These are phyloP conservation scores for Anacardium occidentale DNA, from an alignment of 345 rosid species.

Conservation along the genomic window DNA sequence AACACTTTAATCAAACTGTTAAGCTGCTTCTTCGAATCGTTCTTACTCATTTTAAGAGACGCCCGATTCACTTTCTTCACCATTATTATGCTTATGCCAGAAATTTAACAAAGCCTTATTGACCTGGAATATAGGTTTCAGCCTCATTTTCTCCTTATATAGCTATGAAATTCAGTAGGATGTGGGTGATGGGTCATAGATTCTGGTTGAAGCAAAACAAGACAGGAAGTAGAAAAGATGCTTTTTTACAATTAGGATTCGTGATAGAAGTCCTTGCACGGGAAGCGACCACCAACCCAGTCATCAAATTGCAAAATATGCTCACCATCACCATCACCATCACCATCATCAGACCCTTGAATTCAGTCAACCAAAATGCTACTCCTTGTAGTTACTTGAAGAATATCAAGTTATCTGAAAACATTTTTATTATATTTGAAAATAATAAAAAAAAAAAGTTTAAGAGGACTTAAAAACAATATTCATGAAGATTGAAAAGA, in stretches of 20 bases:
- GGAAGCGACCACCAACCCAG: conserved; percentile 1
- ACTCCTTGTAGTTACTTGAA: conserved; percentile 4
- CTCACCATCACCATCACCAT: neutral
- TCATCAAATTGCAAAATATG: neutral
- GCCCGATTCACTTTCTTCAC: conserved; percentile 29
- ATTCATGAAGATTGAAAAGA: too few species aligned
- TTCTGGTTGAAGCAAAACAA: neutral
- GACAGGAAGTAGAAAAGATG: conserved; percentile 19
- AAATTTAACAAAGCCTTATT: neutral
- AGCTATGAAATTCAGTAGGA: neutral
- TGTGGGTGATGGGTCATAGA: neutral
- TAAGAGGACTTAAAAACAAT: too few species aligned
- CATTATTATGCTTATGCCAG: conserved; percentile 17
- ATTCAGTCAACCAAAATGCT: conserved; percentile 5
- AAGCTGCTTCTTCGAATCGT: conserved; percentile 26
- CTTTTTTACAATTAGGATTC: neutral
- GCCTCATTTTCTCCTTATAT: neutral
- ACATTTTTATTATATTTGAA: too few species aligned
- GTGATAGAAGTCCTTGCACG: neutral
- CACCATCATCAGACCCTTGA: neutral
- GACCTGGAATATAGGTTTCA: neutral
- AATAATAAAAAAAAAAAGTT: too few species aligned
- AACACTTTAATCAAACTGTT: conserved; percentile 24
- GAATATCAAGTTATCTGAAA: neutral
- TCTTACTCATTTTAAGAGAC: conserved; percentile 6